phyloP scores from a whole-genome alignment of 345 rosid genomes.

The Hevea brasiliensis region DNA sequence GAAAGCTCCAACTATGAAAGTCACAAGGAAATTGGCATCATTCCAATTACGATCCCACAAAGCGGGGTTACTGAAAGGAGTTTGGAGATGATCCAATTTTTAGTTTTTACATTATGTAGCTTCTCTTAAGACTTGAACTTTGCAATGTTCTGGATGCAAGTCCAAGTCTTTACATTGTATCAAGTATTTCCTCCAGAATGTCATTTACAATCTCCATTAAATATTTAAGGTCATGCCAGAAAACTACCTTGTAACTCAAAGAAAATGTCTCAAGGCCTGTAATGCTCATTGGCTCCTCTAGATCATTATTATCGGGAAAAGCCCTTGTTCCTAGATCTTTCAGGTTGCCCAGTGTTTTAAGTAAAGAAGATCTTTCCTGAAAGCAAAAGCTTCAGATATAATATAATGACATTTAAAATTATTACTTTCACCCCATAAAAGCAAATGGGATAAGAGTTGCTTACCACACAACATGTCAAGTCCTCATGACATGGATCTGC shows the following conservation, averaged over 20 bases:
- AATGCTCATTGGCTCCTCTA: slow-evolving; percentile 70
- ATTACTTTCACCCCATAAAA: not conserved
- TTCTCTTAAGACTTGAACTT: too few relatives aligned
- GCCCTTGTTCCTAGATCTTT: slow-evolving; percentile 44
- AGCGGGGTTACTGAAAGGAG: not conserved
- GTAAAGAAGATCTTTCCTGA: slow-evolving; percentile 87
- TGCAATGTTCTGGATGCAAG: too few relatives aligned
- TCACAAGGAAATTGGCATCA: too few relatives aligned
- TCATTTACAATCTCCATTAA: too few relatives aligned
- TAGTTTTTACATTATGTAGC: too few relatives aligned
- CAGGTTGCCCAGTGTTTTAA: slow-evolving; percentile 64
- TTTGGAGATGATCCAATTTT: not conserved
- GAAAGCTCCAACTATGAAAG: too few relatives aligned
- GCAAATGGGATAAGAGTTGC: slow-evolving; percentile 24
- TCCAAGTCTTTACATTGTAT: too few relatives aligned
- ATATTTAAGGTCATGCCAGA: too few relatives aligned
- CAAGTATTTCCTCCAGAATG: too few relatives aligned
- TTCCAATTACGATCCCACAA: not conserved
- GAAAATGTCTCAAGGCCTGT: slow-evolving; percentile 97
- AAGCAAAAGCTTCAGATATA: slow-evolving; percentile 28
- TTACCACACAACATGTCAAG: slow-evolving; percentile 91
- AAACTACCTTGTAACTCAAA: slow-evolving; percentile 85
- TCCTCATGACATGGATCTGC: slow-evolving; percentile 97
- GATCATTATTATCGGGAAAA: slow-evolving; percentile 46
- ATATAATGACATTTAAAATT: not conserved